phyloP scores from a whole-genome alignment of 1,139 yeast species.

The Yamadazyma dushanensis region DNA sequence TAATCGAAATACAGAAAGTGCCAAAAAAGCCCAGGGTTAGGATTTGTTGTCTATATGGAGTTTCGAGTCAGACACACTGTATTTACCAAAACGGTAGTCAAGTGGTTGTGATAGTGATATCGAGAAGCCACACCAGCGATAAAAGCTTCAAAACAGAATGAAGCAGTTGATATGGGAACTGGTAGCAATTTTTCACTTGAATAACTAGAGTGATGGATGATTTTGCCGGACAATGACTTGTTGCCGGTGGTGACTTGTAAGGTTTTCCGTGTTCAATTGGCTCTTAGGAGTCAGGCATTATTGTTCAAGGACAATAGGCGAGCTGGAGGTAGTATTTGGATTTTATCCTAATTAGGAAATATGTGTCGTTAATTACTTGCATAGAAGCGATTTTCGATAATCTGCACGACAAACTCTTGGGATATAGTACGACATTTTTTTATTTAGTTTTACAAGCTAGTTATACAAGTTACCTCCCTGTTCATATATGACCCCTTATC shows the following conservation, averaged over 20 bases:
- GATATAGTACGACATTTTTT: not conserved
- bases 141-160: too few relatives aligned
- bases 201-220: too few relatives aligned
- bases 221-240: too few relatives aligned
- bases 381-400: too few relatives aligned
- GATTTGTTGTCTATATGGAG: too few relatives aligned
- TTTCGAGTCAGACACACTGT: not conserved
- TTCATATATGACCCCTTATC: constrained; percentile 60
- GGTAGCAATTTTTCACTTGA: too few relatives aligned
- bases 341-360: constrained; percentile 4
- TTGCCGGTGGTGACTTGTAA: too few relatives aligned
- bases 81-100: not conserved
- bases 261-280: not conserved
- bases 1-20: too few relatives aligned
- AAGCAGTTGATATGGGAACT: too few relatives aligned
- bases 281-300: not conserved
- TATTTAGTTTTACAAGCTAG: not conserved
- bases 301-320: constrained; percentile 1
- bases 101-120: constrained; percentile 1
- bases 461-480: not conserved
- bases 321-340: not conserved
- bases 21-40: too few relatives aligned
- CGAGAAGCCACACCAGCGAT: too few relatives aligned
- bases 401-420: not conserved
- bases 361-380: constrained; percentile 7